These are phyloP conservation scores for Magnaporthiopsis incrustans DNA, from an alignment of 2,329 filamentous ascomycete genomes.

Conservation along the genomic window DNA sequence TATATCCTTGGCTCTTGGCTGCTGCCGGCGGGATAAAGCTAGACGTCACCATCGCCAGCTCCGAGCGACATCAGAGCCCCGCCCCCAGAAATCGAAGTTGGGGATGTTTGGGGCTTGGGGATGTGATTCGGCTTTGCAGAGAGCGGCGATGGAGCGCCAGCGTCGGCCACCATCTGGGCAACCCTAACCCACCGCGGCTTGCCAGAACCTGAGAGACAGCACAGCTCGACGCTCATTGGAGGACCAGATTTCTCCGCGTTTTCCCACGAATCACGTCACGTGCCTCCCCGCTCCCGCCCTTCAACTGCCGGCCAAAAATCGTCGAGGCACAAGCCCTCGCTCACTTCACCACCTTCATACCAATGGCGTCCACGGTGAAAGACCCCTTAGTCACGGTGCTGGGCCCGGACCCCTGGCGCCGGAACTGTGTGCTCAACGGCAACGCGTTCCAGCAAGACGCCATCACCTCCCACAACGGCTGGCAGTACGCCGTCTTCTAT, in stretches of 20 bases:
- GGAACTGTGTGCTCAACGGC: conserved; percentile 32
- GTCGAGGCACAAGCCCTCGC: too few relatives aligned
- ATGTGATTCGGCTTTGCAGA: too few relatives aligned
- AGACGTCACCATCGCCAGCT: not conserved
- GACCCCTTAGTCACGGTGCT: conserved; percentile 24
- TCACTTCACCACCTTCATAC: too few relatives aligned
- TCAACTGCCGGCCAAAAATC: too few relatives aligned
- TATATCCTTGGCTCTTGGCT: not conserved
- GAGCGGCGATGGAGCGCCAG: too few relatives aligned
- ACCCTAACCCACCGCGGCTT: too few relatives aligned
- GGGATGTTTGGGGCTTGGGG: not conserved
- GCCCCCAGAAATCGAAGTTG: not conserved
- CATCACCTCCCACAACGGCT: conserved; percentile 36
- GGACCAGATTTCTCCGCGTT: not conserved
- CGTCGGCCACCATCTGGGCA: too few relatives aligned
- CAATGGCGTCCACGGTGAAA: conserved; percentile 12
- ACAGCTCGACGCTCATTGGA: not conserved
- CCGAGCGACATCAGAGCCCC: not conserved
- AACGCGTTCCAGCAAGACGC: conserved; percentile 41
- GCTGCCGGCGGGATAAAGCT: not conserved
- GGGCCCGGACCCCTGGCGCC: conserved; percentile 27
- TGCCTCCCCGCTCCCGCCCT: too few relatives aligned
- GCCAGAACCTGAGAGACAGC: too few relatives aligned
- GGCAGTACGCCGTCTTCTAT: conserved; percentile 42
- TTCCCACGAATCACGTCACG: not conserved